Base-by-base conservation (phyloP, 371 early-diverging fungal species). In the Actinomortierella ambigua region DNA sequence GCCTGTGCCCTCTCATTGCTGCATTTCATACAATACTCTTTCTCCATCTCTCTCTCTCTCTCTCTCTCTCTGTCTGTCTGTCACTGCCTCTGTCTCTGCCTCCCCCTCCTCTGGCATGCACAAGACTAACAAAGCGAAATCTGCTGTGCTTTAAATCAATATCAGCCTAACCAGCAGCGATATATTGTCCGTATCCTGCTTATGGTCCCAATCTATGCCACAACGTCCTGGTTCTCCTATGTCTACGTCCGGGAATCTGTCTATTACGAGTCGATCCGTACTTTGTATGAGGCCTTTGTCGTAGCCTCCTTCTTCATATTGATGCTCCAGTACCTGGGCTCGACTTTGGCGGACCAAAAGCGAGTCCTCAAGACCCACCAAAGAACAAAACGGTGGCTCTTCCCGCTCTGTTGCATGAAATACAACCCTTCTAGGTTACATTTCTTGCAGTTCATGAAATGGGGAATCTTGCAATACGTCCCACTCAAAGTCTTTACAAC, bases 181-280 rank as follows among this genome's bases (percentile, higher is more conserved):
- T 82, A 84, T 47, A 83, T 89, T 23, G 82, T 87, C 28, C 80
- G 89, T 44, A 87, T 90, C 55, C 69, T 86, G 8, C 65, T 90
- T 1, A 86, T 91, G 84, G 87, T 90, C 22, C 90, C 92, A 0
- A 77, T 91, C 51, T 92, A 91, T 61, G 75, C 89, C 53, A 69
- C 89, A 50, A 78, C 84, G 26, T 87, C 89, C 18, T 85, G 81
- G 76, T 77, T 89, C 57, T 79, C 87, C 43, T 90, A 84, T 66
- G 81, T 84, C 43, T 86, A 84, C 65, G 84, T 83, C 58, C 79
- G 80, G 43, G 79, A 87, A 53, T 76, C 89, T 2, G 76, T 84
- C 40, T 90, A 88, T 79, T 85, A 81, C 64, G 80, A 80, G 54
- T 73, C 81, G 3, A 77, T 88, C 51, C 85, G 90, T 18, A 82